Conservation (phyloP, 805 yeast species). For the Nakazawaea ambrosiae region DNA sequence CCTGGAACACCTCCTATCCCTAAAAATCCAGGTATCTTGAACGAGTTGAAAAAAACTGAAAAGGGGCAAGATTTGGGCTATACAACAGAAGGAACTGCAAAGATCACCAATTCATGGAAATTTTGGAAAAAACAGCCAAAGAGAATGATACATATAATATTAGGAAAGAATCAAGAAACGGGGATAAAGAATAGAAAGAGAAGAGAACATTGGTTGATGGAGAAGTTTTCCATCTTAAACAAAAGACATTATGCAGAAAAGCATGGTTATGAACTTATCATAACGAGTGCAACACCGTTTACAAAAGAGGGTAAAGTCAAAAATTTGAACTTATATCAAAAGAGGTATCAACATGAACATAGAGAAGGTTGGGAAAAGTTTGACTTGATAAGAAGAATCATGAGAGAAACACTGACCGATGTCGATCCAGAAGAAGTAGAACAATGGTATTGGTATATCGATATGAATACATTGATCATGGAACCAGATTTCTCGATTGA, state of each 20-base stretch:
- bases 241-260: conserved; percentile 39
- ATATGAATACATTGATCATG: conserved; percentile 32
- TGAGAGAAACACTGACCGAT: conserved; percentile 24
- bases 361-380: conserved; percentile 41
- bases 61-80: too few relatives aligned
- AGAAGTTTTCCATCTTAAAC: conserved; percentile 38
- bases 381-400: conserved; percentile 26
- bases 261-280: conserved; percentile 41
- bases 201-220: conserved; percentile 37
- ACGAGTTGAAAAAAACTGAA: conserved; percentile 1
- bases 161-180: conserved; percentile 34
- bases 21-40: conserved; percentile 20
- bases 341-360: conserved; percentile 41
- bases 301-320: conserved; percentile 18
- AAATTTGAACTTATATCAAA: conserved; percentile 35
- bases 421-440: conserved; percentile 16
- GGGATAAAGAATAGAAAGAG: conserved; percentile 33
- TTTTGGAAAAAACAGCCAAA: conserved; percentile 14
- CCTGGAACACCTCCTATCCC: conserved; percentile 23
- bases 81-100: not conserved
- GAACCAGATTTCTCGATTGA: conserved; percentile 30
- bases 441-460: conserved; percentile 37
- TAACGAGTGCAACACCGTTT: conserved; percentile 18
- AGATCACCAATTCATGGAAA: not conserved
- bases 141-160: conserved; percentile 27